Conservation (phyloP, 345 rosid genomes). For the Jatropha curcas region DNA sequence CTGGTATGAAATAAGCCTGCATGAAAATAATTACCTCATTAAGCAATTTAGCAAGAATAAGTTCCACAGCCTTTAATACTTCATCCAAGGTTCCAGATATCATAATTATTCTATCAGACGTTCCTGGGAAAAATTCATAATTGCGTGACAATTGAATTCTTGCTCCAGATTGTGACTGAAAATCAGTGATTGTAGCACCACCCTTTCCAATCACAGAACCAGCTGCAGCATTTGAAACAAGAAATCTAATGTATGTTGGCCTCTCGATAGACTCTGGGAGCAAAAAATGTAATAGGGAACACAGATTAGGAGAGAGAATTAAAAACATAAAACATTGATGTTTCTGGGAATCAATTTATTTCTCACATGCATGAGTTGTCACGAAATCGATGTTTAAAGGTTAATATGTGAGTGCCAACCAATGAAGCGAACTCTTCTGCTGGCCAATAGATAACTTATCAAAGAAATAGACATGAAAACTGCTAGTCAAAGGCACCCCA, state of each 20-base stretch:
- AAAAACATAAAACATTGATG: background rate
- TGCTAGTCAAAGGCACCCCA: background rate
- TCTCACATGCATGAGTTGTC: background rate
- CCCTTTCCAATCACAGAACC: slow-evolving; percentile 99
- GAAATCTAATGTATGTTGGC: slow-evolving; percentile 77
- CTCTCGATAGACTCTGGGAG: slow-evolving; percentile 71
- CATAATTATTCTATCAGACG: slow-evolving; percentile 90
- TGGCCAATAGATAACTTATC: background rate
- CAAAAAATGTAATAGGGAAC: slow-evolving; percentile 2
- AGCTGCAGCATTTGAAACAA: slow-evolving; percentile 96
- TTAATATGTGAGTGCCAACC: background rate
- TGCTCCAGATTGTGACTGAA: slow-evolving; percentile 93
- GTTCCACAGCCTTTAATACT: slow-evolving; percentile 74
- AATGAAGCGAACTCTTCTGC: background rate
- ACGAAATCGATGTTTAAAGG: background rate
- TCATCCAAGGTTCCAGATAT: slow-evolving; percentile 80
- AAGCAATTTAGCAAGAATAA: slow-evolving; percentile 76
- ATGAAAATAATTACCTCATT: slow-evolving; percentile 65
- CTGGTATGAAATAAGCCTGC: slow-evolving; percentile 1
- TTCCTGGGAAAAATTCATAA: slow-evolving; percentile 92
- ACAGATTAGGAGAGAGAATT: slow-evolving; percentile 2
- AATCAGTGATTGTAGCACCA: slow-evolving; percentile 94
- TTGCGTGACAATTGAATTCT: slow-evolving; percentile 94
- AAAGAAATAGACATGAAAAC: background rate
- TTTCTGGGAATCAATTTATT: background rate